A percentile compares a stretch with the other conserved stretches of the same genome.
Conservation (phyloP, 73 alveolate genomes). For the Uronychia binucleata region DNA sequence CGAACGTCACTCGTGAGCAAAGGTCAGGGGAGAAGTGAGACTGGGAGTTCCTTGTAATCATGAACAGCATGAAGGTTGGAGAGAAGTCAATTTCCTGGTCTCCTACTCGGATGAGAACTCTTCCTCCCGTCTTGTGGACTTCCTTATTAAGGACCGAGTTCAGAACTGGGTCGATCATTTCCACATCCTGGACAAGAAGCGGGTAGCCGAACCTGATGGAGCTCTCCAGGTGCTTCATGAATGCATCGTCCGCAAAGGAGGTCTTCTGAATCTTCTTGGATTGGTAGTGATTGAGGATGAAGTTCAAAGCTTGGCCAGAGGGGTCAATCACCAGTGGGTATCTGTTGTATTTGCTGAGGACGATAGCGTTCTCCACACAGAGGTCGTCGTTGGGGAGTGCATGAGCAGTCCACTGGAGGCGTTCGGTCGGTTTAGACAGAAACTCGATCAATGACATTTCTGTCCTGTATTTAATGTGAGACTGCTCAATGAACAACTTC, state of each 20-base stretch:
- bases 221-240: conserved; percentile 98
- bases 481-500: conserved; percentile 74
- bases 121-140: conserved; percentile 97
- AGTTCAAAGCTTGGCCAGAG: conserved; percentile 93
- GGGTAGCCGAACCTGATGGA: conserved; percentile 99
- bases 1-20: conserved; percentile 99
- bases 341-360: conserved; percentile 94
- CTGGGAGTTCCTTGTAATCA: conserved; percentile 97
- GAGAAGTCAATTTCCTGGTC: conserved; percentile 99
- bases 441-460: conserved; percentile 93
- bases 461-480: conserved; percentile 71
- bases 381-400: conserved; percentile 97
- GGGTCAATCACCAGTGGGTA: conserved; percentile 99
- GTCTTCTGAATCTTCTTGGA: conserved; percentile 94
- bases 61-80: conserved; percentile 93
- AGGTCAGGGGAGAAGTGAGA: conserved; percentile 98
- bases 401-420: conserved; percentile 95
- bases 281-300: conserved; percentile 73
- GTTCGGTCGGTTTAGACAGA: conserved; percentile 97
- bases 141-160: conserved; percentile 98
- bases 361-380: conserved; percentile 98
- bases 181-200: conserved; percentile 98
- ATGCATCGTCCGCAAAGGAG: conserved; percentile 93
- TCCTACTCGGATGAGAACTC: conserved; percentile 98
- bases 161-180: conserved; percentile 98